These are phyloP conservation scores for Datura wrightii DNA, from an alignment of 257 asterid genomes.

Conservation along the genomic window DNA sequence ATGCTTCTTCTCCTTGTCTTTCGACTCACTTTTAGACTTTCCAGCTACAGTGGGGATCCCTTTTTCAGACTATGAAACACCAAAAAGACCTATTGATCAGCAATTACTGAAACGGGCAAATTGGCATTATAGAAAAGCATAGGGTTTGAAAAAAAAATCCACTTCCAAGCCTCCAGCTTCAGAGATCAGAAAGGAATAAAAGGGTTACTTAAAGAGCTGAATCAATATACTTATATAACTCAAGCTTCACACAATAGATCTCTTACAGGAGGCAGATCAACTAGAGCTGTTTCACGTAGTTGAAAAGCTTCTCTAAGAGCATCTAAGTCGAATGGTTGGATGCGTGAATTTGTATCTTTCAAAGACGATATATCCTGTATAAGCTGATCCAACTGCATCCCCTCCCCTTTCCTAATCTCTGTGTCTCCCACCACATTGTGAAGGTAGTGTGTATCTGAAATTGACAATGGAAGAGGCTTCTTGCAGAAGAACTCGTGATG, in stretches of 20 bases:
- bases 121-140: conserved; percentile 5
- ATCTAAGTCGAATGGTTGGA: conserved; percentile 84
- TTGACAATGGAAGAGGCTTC: conserved; percentile 82
- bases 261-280: conserved; percentile 83
- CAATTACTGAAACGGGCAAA: conserved; percentile 20
- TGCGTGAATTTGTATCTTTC: conserved; percentile 64
- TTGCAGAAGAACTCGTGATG: conserved; percentile 96
- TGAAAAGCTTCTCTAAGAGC: conserved; percentile 86
- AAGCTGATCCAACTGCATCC: conserved; percentile 93
- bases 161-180: neutral
- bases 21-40: conserved; percentile 77
- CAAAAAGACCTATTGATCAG: conserved; percentile 40
- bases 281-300: conserved; percentile 78
- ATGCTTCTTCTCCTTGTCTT: conserved; percentile 94
- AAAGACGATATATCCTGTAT: conserved; percentile 62
- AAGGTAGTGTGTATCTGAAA: conserved; percentile 91
- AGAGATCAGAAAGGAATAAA: conserved; percentile 4
- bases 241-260: conserved; percentile 35
- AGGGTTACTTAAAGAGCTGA: conserved; percentile 21
- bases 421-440: conserved; percentile 96
- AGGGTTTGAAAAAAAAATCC: conserved; percentile 18
- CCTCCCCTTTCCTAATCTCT: conserved; percentile 95
- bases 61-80: conserved; percentile 75
- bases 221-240: conserved; percentile 13
- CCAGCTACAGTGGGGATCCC: conserved; percentile 88